Evolutionary conservation across 805 yeast genomes (phyloP).

Genomic region (Limtongia smithiae): DNA sequence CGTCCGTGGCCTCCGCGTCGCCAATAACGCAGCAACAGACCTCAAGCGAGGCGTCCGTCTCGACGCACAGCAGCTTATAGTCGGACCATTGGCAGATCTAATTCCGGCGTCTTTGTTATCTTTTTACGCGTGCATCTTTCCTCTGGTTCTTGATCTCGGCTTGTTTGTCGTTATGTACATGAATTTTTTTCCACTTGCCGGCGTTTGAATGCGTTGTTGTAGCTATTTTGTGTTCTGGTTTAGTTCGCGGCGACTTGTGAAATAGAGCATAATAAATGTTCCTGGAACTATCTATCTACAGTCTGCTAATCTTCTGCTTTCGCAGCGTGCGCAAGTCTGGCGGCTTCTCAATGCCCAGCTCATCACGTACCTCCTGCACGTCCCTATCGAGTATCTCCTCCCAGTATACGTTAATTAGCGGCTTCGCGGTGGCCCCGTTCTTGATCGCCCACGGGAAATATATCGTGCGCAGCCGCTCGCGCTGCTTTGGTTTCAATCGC

Average conservation of each 20-base stretch:
- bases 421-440: constrained; percentile 68
- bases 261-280: background rate
- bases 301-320: constrained; percentile 27
- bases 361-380: constrained; percentile 64
- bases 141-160: too few relatives aligned
- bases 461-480: constrained; percentile 57
- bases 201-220: too few relatives aligned
- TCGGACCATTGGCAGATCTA: too few relatives aligned
- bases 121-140: too few relatives aligned
- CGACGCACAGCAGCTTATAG: background rate
- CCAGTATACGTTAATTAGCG: constrained; percentile 88
- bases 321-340: constrained; percentile 68
- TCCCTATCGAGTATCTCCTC: constrained; percentile 73
- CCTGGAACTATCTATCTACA: too few relatives aligned
- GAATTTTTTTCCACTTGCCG: too few relatives aligned
- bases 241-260: background rate
- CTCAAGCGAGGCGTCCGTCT: background rate
- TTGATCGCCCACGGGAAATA: constrained; percentile 86
- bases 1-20: constrained; percentile 2
- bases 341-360: constrained; percentile 72
- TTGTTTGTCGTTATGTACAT: too few relatives aligned
- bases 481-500: constrained; percentile 61
- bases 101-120: too few relatives aligned
- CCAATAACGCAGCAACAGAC: background rate
- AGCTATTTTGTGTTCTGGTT: background rate